Evolutionary conservation across 2,329 filamentous ascomycete genomes (phyloP).

Genomic region (Phoma sp.): DNA sequence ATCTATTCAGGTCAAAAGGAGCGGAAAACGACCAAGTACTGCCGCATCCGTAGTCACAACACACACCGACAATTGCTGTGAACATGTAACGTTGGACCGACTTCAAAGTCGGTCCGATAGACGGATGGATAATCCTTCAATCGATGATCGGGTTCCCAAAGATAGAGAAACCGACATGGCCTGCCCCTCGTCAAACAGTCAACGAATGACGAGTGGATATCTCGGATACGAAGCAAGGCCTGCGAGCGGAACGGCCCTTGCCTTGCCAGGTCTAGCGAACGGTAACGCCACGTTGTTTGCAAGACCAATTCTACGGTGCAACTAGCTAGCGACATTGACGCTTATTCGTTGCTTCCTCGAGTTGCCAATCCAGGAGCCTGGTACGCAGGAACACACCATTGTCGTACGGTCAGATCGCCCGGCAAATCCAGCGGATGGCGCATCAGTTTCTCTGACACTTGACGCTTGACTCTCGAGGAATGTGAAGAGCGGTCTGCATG

Average conservation of each 20-base stretch:
- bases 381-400: conserved; percentile 7
- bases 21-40: background rate
- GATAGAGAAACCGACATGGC: background rate
- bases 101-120: conserved; percentile 5
- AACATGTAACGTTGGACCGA: conserved; percentile 19
- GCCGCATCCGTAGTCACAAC: conserved; percentile 1
- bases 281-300: conserved; percentile 5
- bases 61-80: conserved; percentile 14
- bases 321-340: background rate
- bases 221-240: background rate
- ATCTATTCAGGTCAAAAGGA: background rate
- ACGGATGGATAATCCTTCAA: too few species aligned
- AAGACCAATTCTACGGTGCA: background rate
- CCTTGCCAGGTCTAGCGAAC: conserved; percentile 5
- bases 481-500: conserved; percentile 9
- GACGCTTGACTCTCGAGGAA: background rate
- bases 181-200: background rate
- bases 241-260: conserved; percentile 18
- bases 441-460: background rate
- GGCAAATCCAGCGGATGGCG: background rate
- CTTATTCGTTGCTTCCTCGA: conserved; percentile 1
- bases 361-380: conserved; percentile 3
- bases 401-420: background rate
- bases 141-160: background rate
- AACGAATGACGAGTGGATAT: background rate